Conservation (phyloP, 495 filamentous ascomycete genomes). For the Recurvomyces mirabilis region DNA sequence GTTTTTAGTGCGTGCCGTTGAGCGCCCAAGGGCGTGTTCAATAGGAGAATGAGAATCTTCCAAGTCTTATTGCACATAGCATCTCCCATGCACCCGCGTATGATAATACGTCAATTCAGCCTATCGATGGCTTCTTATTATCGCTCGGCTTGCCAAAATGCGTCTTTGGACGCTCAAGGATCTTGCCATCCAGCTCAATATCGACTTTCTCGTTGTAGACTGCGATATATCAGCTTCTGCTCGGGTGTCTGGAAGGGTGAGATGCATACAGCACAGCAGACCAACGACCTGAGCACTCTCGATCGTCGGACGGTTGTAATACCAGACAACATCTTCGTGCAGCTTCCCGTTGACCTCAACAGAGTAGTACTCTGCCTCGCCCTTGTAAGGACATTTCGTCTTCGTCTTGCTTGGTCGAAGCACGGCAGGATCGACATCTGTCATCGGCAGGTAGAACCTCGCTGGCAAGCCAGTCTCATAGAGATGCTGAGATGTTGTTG, state of each 20-base stretch:
- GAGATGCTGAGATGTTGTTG: conserved; percentile 31
- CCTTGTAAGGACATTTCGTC: conserved; percentile 48
- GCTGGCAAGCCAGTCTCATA: conserved; percentile 41
- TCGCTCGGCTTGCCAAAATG: conserved; percentile 18
- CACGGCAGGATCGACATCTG: conserved; percentile 30
- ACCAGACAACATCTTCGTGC: conserved; percentile 43
- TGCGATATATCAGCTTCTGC: conserved; percentile 19
- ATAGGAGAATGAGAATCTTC: too few relatives aligned
- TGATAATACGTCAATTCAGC: background rate
- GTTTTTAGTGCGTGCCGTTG: too few relatives aligned
- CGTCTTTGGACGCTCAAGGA: conserved; percentile 28
- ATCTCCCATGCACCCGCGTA: too few relatives aligned
- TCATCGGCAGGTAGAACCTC: conserved; percentile 43
- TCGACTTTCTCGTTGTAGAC: conserved; percentile 55
- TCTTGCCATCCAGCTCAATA: conserved; percentile 42
- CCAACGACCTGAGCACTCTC: conserved; percentile 40
- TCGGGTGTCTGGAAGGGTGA: too few relatives aligned
- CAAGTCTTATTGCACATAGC: too few relatives aligned
- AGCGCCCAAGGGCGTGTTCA: too few relatives aligned
- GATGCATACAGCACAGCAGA: conserved; percentile 22
- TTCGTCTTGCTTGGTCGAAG: conserved; percentile 34
- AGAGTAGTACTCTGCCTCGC: conserved; percentile 43
- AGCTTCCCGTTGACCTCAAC: conserved; percentile 31
- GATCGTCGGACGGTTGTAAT: conserved; percentile 39
- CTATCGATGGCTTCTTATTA: conserved; percentile 7